These are phyloP conservation scores for Stephania japonica DNA, from an alignment of 164 flowering plant genomes.

Conservation along the genomic window DNA sequence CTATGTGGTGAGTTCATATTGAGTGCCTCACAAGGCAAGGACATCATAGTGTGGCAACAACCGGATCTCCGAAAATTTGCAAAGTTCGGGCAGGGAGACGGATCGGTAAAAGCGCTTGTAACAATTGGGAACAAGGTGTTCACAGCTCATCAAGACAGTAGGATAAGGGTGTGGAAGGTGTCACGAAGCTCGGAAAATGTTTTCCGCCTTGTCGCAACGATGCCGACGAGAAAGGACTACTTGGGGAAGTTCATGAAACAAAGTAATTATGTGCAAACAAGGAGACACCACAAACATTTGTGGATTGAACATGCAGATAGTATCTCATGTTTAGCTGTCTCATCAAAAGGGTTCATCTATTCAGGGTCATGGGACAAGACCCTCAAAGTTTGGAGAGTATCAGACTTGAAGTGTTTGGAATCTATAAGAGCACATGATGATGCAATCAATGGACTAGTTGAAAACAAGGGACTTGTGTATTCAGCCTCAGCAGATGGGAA, in stretches of 20 bases:
- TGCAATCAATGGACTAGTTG: constrained; percentile 67
- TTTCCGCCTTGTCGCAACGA: constrained; percentile 57
- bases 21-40: constrained; percentile 89
- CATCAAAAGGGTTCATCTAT: constrained; percentile 54
- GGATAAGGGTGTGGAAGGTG: constrained; percentile 89
- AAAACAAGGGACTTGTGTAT: constrained; percentile 51
- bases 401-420: constrained; percentile 82
- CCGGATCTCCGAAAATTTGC: constrained; percentile 78
- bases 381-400: constrained; percentile 81
- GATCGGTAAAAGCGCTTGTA: constrained; percentile 78
- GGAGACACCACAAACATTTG: constrained; percentile 59
- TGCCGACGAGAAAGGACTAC: constrained; percentile 84
- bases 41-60: constrained; percentile 96
- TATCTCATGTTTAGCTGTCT: constrained; percentile 72
- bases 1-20: constrained; percentile 87
- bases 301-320: constrained; percentile 99
- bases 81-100: constrained; percentile 83
- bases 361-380: constrained; percentile 99
- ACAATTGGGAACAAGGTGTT: constrained; percentile 70
- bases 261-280: constrained; percentile 77
- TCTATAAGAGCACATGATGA: constrained; percentile 92
- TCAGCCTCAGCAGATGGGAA: constrained; percentile 94
- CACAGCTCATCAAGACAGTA: constrained; percentile 88
- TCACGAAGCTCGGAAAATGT: constrained; percentile 69
- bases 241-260: constrained; percentile 84